Evolutionary conservation across 768 basidiomycete species (phyloP).

Genomic region (Ramaria sp.): DNA sequence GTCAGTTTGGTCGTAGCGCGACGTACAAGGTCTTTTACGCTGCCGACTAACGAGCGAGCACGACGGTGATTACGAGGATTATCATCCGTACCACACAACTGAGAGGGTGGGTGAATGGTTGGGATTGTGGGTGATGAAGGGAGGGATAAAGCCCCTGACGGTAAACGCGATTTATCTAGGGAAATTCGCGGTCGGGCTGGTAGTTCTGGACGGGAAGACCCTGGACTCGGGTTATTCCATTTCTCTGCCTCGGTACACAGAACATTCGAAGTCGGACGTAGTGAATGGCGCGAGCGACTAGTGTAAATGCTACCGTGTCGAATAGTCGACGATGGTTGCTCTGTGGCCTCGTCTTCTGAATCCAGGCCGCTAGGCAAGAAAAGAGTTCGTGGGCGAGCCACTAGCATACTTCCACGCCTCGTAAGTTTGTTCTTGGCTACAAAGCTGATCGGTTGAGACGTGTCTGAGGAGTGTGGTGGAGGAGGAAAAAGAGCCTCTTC

Average conservation of each 20-base stretch:
- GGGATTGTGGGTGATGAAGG: not conserved
- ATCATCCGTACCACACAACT: not conserved
- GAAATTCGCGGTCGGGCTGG: not conserved
- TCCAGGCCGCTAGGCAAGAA: not conserved
- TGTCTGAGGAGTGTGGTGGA: constrained; percentile 33
- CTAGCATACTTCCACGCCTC: constrained; percentile 57
- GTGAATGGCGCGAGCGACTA: not conserved
- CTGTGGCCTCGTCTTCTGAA: not conserved
- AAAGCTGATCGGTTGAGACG: constrained; percentile 26
- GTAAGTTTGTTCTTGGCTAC: constrained; percentile 48
- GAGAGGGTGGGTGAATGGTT: not conserved
- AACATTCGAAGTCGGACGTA: not conserved
- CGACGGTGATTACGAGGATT: not conserved
- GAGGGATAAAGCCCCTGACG: not conserved
- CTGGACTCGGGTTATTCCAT: not conserved
- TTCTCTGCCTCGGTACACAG: constrained; percentile 1
- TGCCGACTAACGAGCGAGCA: constrained; percentile 1
- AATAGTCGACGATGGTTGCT: not conserved
- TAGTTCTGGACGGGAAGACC: not conserved
- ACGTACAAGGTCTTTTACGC: constrained; percentile 2
- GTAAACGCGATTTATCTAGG: not conserved
- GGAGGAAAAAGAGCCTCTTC: constrained; percentile 47
- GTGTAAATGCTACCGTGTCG: not conserved
- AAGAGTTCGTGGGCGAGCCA: not conserved
- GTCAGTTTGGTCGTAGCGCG: not conserved